phyloP scores from a whole-genome alignment of 108 stramenopile species.

The Skeletonema menzelii region DNA sequence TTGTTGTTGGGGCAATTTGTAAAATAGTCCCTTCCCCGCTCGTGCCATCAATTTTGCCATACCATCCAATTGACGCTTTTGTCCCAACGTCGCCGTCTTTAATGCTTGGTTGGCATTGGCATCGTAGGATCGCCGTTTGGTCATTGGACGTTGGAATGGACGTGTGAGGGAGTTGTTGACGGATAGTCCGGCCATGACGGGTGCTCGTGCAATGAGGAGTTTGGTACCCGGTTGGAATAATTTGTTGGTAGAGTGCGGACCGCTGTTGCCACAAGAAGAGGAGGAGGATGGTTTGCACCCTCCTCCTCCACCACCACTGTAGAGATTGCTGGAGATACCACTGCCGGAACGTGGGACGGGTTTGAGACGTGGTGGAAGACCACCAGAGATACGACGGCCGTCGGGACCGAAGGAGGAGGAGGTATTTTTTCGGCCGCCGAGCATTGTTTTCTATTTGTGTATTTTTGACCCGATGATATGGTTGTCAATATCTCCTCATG shows the following conservation, averaged over 20 bases:
- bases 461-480: neutral
- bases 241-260: slow-evolving; percentile 6
- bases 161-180: slow-evolving; percentile 45
- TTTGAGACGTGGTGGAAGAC: slow-evolving; percentile 13
- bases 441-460: slow-evolving; percentile 20
- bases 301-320: neutral
- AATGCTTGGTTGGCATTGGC: slow-evolving; percentile 66
- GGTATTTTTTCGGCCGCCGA: slow-evolving; percentile 30
- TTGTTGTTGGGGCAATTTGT: slow-evolving; percentile 36
- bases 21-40: slow-evolving; percentile 68
- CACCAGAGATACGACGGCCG: slow-evolving; percentile 44
- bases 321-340: slow-evolving; percentile 15
- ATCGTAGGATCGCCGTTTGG: slow-evolving; percentile 72
- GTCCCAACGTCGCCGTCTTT: slow-evolving; percentile 55
- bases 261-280: neutral
- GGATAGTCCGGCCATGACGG: slow-evolving; percentile 62
- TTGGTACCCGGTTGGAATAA: slow-evolving; percentile 52
- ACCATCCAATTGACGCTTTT: slow-evolving; percentile 68
- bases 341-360: slow-evolving; percentile 25
- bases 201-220: slow-evolving; percentile 57
- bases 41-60: slow-evolving; percentile 77
- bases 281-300: neutral
- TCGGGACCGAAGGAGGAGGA: slow-evolving; percentile 58
- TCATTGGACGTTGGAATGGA: slow-evolving; percentile 83
- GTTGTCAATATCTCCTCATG: neutral